Conservation (phyloP, 2,329 filamentous ascomycete species). For the Pseudogymnoascus sp. region DNA sequence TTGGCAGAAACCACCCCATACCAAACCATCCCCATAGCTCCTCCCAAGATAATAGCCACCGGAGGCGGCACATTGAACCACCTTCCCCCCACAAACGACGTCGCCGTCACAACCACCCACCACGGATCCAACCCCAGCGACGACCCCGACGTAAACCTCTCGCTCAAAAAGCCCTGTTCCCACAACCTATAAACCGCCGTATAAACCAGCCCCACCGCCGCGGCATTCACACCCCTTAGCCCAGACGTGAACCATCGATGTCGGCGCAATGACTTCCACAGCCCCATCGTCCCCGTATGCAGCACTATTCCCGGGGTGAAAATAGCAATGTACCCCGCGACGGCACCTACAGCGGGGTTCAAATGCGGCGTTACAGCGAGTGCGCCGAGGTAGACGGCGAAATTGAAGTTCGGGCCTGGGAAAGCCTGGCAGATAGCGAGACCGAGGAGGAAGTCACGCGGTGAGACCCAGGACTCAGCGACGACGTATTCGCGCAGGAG, state of each 20-base stretch:
- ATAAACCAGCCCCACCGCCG: constrained; percentile 54
- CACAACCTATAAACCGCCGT: constrained; percentile 57
- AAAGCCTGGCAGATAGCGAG: constrained; percentile 65
- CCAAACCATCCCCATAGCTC: constrained; percentile 39
- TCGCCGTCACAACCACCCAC: constrained; percentile 54
- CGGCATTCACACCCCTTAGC: constrained; percentile 50
- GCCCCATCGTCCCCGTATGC: constrained; percentile 44
- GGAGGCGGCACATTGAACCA: constrained; percentile 41
- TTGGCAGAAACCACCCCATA: constrained; percentile 34
- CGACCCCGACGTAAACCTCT: constrained; percentile 39
- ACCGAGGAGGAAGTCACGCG: constrained; percentile 64
- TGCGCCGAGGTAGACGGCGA: constrained; percentile 50
- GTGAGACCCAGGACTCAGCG: constrained; percentile 59
- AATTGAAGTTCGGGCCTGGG: constrained; percentile 56
- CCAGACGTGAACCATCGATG: constrained; percentile 40
- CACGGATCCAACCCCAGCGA: constrained; percentile 52
- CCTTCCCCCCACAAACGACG: constrained; percentile 38
- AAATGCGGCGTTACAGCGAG: constrained; percentile 35
- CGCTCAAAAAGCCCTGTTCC: constrained; percentile 52
- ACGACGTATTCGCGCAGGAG: constrained; percentile 57
- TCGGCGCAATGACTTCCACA: constrained; percentile 46
- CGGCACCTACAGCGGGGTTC: constrained; percentile 28
- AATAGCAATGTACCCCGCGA: constrained; percentile 46
- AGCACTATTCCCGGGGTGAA: constrained; percentile 44
- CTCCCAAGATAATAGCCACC: constrained; percentile 39